Percentiles rank a stretch among this genome's conserved stretches.
phyloP scores from a whole-genome alignment of 495 filamentous ascomycete genomes.

The Penicillium bovifimosum region DNA sequence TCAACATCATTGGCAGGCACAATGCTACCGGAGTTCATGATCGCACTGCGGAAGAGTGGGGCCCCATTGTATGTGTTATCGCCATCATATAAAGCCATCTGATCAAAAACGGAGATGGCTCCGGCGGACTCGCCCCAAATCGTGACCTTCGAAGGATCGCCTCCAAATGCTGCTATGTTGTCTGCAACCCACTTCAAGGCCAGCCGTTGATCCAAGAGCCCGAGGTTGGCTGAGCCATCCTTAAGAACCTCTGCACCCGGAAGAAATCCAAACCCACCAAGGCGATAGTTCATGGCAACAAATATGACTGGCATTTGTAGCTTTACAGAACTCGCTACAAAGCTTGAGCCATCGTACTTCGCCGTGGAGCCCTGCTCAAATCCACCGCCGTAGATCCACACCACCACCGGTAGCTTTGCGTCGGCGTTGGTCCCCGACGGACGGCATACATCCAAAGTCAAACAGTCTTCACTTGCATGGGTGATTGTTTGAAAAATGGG shows the following conservation, averaged over 20 bases:
- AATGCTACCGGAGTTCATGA: conserved; percentile 67
- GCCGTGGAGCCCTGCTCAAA: conserved; percentile 57
- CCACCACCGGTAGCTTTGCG: conserved; percentile 57
- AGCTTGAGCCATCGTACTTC: conserved; percentile 53
- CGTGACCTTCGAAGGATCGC: conserved; percentile 57
- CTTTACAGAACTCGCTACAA: conserved; percentile 48
- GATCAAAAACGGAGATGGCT: conserved; percentile 64
- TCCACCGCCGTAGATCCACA: conserved; percentile 66
- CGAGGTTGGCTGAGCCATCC: conserved; percentile 56
- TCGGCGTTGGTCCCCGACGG: conserved; percentile 49
- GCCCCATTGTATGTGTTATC: conserved; percentile 64
- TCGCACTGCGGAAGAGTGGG: conserved; percentile 62
- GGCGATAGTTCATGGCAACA: conserved; percentile 72
- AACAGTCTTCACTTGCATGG: conserved; percentile 56
- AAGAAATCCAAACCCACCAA: conserved; percentile 68
- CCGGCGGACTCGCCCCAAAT: conserved; percentile 74
- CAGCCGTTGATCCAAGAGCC: conserved; percentile 48
- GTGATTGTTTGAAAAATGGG: conserved; percentile 51
- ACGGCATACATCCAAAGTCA: conserved; percentile 60
- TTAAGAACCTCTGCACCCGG: conserved; percentile 61
- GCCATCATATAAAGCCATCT: conserved; percentile 64
- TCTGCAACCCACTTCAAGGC: conserved; percentile 50
- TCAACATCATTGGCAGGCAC: conserved; percentile 61
- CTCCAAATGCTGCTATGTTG: conserved; percentile 53
- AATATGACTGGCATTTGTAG: conserved; percentile 61